Evolutionary conservation across 371 early-diverging fungal species (phyloP).

Genomic region (Smittium culicis): DNA sequence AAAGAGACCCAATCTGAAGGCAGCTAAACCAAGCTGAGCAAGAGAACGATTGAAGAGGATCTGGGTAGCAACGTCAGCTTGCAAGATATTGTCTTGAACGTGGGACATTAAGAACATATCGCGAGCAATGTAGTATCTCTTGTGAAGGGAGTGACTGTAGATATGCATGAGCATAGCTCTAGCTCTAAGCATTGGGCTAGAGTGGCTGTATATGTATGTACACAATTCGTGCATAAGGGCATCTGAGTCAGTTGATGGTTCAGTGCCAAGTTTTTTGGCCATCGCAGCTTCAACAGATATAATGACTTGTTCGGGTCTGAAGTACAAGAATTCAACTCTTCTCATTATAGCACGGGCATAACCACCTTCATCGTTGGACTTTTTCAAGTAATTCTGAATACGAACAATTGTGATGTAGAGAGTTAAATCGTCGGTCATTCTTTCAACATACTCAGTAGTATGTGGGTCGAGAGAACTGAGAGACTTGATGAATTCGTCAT

Average conservation of each 20-base stretch:
- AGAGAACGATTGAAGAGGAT: constrained; percentile 91
- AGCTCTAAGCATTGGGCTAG: constrained; percentile 68
- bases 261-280: constrained; percentile 20
- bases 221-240: constrained; percentile 50
- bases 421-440: constrained; percentile 78
- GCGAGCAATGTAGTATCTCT: constrained; percentile 81
- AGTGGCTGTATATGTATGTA: constrained; percentile 74
- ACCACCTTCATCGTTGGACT: constrained; percentile 40
- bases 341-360: constrained; percentile 64
- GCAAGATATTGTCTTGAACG: constrained; percentile 81
- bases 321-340: constrained; percentile 90
- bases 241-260: constrained; percentile 27
- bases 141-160: constrained; percentile 89
- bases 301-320: constrained; percentile 56
- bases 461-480: constrained; percentile 93
- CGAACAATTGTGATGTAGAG: constrained; percentile 80
- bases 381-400: constrained; percentile 62
- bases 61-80: constrained; percentile 85
- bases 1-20: constrained; percentile 88
- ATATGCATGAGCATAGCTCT: constrained; percentile 95
- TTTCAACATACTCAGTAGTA: constrained; percentile 87
- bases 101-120: constrained; percentile 96
- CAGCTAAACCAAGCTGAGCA: constrained; percentile 90
- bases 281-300: constrained; percentile 28
- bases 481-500: constrained; percentile 91